Conservation (phyloP, 148 eudicot species). For the Mesembryanthemum crystallinum region DNA sequence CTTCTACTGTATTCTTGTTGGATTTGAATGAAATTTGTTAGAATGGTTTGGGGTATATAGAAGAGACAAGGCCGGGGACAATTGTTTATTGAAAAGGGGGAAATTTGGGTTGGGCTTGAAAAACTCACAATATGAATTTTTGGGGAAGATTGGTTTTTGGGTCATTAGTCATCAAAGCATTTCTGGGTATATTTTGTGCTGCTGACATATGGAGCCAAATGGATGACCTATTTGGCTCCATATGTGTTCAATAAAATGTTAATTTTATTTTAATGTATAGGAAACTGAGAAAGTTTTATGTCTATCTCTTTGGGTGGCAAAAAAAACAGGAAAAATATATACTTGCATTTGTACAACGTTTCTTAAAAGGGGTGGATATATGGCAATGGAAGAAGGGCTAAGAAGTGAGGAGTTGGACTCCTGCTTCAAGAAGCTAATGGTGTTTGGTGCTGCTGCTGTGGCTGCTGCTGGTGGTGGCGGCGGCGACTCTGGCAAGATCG, state of each 20-base stretch:
- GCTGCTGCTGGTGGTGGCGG: conserved; percentile 25
- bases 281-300: conserved; percentile 12
- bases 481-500: conserved; percentile 30
- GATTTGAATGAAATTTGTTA: background rate
- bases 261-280: conserved; percentile 7
- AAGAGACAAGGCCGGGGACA: background rate
- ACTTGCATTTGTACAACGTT: background rate
- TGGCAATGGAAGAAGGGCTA: conserved; percentile 37
- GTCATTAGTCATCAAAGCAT: conserved; percentile 22
- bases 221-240: background rate
- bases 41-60: background rate
- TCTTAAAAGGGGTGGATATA: conserved; percentile 29
- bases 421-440: conserved; percentile 72
- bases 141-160: background rate
- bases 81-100: background rate
- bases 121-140: background rate
- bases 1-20: background rate
- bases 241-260: background rate
- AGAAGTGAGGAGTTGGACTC: conserved; percentile 47
- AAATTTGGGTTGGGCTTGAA: background rate
- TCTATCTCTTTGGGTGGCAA: conserved; percentile 19
- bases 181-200: conserved; percentile 20
- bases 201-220: conserved; percentile 35
- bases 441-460: conserved; percentile 33
- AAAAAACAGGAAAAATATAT: conserved; percentile 4